A percentile compares a stretch with the other conserved stretches of the same genome.
phyloP scores from a whole-genome alignment of 2,329 filamentous ascomycete genomes.

The Cercospora zeae-maydis region DNA sequence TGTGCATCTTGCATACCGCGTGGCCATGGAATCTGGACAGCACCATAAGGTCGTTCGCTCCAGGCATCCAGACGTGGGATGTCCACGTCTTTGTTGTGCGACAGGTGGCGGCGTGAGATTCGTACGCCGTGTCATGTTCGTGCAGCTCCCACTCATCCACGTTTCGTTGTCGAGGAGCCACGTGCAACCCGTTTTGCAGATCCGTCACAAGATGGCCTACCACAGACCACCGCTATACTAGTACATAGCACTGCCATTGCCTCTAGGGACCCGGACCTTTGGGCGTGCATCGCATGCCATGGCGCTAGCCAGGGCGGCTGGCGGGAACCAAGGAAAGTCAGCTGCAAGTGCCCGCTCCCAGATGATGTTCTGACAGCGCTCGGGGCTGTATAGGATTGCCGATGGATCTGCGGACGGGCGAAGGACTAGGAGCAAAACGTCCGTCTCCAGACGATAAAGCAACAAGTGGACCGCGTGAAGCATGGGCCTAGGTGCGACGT shows the following conservation, averaged over 20 bases:
- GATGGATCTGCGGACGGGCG: background rate
- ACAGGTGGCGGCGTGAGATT: background rate
- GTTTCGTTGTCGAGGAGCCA: background rate
- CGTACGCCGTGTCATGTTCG: background rate
- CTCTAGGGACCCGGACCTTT: background rate
- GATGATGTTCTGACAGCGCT: slow-evolving; percentile 10
- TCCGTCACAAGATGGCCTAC: background rate
- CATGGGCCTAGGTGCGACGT: slow-evolving; percentile 10
- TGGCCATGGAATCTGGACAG: background rate
- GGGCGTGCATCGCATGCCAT: slow-evolving; percentile 1
- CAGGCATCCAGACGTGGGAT: background rate
- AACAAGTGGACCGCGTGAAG: background rate
- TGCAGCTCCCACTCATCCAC: background rate
- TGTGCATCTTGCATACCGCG: background rate
- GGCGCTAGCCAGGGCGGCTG: background rate
- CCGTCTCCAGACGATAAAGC: background rate
- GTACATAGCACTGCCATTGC: slow-evolving; percentile 2
- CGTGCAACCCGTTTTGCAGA: background rate
- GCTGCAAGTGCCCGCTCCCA: slow-evolving; percentile 7
- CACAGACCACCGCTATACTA: background rate
- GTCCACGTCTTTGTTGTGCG: background rate
- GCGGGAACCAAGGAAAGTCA: slow-evolving; percentile 12
- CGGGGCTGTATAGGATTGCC: slow-evolving; percentile 6
- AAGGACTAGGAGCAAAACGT: slow-evolving; percentile 1
- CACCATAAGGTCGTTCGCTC: background rate